Conservation (phyloP, 2,329 filamentous ascomycete species). For the Aspergillus pseudonomiae region DNA sequence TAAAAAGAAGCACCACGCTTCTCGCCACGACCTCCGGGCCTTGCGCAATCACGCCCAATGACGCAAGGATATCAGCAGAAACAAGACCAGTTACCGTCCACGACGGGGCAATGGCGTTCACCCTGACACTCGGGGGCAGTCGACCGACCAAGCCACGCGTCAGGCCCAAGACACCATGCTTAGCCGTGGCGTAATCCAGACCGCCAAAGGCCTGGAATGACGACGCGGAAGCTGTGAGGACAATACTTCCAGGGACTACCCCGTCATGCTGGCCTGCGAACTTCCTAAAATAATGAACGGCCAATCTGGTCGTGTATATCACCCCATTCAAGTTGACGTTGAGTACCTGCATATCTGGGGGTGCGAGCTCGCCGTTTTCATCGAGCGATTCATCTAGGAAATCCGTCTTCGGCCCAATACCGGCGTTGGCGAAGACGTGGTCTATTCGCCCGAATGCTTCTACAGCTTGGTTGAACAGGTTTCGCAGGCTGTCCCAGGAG, state of each 20-base stretch:
- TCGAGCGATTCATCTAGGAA: background rate
- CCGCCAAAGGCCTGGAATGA: background rate
- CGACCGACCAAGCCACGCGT: background rate
- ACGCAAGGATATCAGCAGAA: background rate
- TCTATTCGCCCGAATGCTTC: background rate
- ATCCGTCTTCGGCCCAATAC: background rate
- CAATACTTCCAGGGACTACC: background rate
- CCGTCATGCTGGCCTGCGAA: background rate
- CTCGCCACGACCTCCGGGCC: background rate
- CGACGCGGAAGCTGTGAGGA: background rate
- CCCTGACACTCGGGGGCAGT: background rate
- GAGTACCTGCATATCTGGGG: background rate
- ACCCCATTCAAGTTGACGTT: background rate
- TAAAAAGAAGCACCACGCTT: background rate
- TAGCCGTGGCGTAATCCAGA: background rate
- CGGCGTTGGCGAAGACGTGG: background rate
- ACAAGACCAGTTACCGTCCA: background rate
- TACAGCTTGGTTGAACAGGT: background rate
- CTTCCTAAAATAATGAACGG: background rate
- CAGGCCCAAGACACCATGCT: background rate
- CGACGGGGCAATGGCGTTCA: background rate
- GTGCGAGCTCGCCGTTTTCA: background rate
- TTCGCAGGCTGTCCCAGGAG: background rate
- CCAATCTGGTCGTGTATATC: background rate
- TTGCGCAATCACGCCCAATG: background rate